Percentiles rank a stretch among this genome's conserved stretches.
Conservation (phyloP, 192 early-diverging fungal species). For the Entophlyctis luteolus region DNA sequence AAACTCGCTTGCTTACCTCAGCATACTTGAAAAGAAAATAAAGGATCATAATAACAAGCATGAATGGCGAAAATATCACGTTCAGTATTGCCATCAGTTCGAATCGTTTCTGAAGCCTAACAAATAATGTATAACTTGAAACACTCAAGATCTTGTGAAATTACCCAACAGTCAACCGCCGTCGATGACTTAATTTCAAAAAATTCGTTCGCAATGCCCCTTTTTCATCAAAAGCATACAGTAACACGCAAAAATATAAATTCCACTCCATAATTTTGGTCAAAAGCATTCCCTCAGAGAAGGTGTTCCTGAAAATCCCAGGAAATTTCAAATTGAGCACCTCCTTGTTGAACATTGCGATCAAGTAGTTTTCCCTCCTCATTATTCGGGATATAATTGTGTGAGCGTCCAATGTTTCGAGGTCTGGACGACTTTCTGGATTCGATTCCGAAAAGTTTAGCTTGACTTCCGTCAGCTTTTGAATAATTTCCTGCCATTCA, state of each 20-base stretch:
- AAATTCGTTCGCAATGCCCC: constrained; percentile 80
- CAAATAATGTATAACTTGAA: constrained; percentile 1
- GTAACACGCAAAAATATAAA: constrained; percentile 77
- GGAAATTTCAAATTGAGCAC: constrained; percentile 77
- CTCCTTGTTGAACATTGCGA: constrained; percentile 92
- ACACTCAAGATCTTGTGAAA: constrained; percentile 8
- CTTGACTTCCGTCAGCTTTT: constrained; percentile 56
- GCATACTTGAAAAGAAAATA: constrained; percentile 91
- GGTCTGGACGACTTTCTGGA: constrained; percentile 38
- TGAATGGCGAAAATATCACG: constrained; percentile 80
- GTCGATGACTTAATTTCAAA: constrained; percentile 65
- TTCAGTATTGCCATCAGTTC: constrained; percentile 83
- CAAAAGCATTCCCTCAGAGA: constrained; percentile 33
- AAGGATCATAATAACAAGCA: constrained; percentile 73
- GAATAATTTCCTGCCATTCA: constrained; percentile 80
- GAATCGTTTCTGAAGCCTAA: constrained; percentile 64
- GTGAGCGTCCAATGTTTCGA: constrained; percentile 47
- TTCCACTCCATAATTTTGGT: constrained; percentile 92
- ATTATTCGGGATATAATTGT: constrained; percentile 90
- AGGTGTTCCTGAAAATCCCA: constrained; percentile 44
- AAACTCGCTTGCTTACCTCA: constrained; percentile 60
- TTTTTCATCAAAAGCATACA: constrained; percentile 83
- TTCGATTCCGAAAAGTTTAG: constrained; percentile 31
- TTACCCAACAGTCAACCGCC: constrained; percentile 64
- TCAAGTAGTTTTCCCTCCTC: constrained; percentile 95